Percentiles rank a stretch among this genome's conserved stretches.
Evolutionary conservation across 768 basidiomycete genomes (phyloP).

Genomic region (Agaricus sinodeliciosus): DNA sequence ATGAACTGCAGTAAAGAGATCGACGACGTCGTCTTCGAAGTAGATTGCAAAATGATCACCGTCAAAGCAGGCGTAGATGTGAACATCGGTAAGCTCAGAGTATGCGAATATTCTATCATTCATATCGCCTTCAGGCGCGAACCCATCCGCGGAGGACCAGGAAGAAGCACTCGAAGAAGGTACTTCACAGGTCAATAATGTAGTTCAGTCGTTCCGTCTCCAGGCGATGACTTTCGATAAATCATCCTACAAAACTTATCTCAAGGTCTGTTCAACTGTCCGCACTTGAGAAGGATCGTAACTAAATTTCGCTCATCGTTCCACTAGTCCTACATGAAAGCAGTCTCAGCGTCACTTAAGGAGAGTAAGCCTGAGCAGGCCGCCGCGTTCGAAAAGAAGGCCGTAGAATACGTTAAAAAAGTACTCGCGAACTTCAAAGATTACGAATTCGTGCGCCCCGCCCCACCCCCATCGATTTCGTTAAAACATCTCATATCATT

Average conservation of each 20-base stretch:
- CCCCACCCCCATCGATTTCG: background rate
- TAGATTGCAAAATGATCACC: constrained; percentile 68
- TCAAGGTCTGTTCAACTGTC: constrained; percentile 54
- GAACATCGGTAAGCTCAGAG: constrained; percentile 69
- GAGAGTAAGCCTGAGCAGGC: constrained; percentile 54
- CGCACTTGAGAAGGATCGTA: background rate
- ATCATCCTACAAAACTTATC: constrained; percentile 72
- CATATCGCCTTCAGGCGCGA: constrained; percentile 55
- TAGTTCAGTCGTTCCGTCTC: constrained; percentile 89
- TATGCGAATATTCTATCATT: background rate
- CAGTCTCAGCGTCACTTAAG: constrained; percentile 62
- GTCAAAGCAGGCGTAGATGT: constrained; percentile 74
- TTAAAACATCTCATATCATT: background rate
- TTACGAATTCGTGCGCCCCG: constrained; percentile 75
- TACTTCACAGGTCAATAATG: constrained; percentile 75
- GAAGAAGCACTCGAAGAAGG: constrained; percentile 81
- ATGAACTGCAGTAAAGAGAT: constrained; percentile 54
- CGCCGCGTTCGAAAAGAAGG: constrained; percentile 75
- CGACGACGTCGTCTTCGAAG: constrained; percentile 79
- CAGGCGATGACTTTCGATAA: constrained; percentile 81
- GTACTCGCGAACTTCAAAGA: constrained; percentile 87
- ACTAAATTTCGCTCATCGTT: background rate
- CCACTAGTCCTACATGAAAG: constrained; percentile 86
- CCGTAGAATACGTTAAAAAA: constrained; percentile 77
- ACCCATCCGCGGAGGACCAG: constrained; percentile 86